Conservation (phyloP, 140 eudicot genomes). For the Cichorium intybus region DNA sequence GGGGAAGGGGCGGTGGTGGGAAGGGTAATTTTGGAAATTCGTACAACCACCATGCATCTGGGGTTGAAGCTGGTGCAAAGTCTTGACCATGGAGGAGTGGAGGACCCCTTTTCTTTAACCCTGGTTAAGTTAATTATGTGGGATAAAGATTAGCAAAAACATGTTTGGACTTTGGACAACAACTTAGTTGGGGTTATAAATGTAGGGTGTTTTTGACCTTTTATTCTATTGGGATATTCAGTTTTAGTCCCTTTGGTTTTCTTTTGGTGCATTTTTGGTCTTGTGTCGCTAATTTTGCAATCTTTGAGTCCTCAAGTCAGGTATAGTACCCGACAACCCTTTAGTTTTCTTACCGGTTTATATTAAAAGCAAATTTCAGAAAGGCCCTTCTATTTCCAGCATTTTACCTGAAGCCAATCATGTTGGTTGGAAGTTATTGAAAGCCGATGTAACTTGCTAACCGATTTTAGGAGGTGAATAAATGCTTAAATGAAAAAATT, state of each 20-base stretch:
- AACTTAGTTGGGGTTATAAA: slow-evolving; percentile 13
- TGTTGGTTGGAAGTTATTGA: too few relatives aligned
- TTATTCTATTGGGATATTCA: neutral
- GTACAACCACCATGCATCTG: slow-evolving; percentile 43
- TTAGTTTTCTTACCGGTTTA: too few relatives aligned
- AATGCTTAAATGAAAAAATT: too few relatives aligned
- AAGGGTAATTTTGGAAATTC: slow-evolving; percentile 33
- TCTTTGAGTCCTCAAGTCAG: too few relatives aligned
- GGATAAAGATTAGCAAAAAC: slow-evolving; percentile 12
- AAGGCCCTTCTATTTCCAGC: too few relatives aligned
- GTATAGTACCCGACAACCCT: too few relatives aligned
- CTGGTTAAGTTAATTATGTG: slow-evolving; percentile 9
- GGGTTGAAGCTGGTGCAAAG: slow-evolving; percentile 40
- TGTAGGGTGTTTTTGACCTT: neutral
- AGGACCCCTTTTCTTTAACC: neutral
- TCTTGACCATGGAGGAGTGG: slow-evolving; percentile 11
- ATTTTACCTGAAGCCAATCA: too few relatives aligned
- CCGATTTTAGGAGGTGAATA: too few relatives aligned
- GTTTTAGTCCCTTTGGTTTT: neutral
- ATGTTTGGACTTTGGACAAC: slow-evolving; percentile 1
- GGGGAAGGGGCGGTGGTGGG: slow-evolving; percentile 44
- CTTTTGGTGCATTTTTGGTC: neutral
- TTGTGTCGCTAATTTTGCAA: too few relatives aligned
- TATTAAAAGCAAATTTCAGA: too few relatives aligned
- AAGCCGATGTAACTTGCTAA: too few relatives aligned